Evolutionary conservation across 768 basidiomycete genomes (phyloP), one percentile per base, ranked within the genome.

Genomic region (Termitomyces sp.): DNA sequence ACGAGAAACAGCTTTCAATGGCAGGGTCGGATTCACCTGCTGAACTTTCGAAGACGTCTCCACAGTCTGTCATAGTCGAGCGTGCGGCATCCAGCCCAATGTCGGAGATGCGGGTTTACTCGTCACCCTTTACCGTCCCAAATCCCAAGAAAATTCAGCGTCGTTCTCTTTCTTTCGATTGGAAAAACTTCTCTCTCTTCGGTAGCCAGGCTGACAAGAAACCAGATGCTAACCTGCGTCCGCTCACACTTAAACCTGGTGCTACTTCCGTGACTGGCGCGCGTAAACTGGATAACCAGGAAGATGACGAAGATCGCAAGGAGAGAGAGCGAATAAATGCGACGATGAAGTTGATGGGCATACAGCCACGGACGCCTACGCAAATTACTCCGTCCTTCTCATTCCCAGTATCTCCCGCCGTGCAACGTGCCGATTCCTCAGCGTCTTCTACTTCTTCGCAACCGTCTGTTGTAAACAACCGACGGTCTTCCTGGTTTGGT

Each of bases 331-430:
- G 94, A 16, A 78, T 98, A 56, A 81, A 89, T 63, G 93, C 93
- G 16, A 93, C 93, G 30, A 91, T 98, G 90, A 92, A 93, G 70
- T 76, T 96, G 32, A 93, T 95, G 88, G 96, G 96, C 5, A 92
- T 96, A 61, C 86, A 89, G 70, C 85, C 87, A 33, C 69, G 23
- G 20, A 60, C 76, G n/a, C 67, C 78, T 52, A 74, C 81, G 14
- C 71, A 81, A n/a, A 68, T 77, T 2, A 61, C 71, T 56, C 66
- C 69, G 36, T 60, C 63, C n/a, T 67, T 65, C 55, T 36, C 63
- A 43, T 69, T 70, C 52, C 66, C 72, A 26, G 41, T 69, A n/a
- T 60, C 59, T 41, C 50, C 58, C 23, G 60, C 66, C 14, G 62
- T 75, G 46, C 72, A 67, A 54, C 62, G 69, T 20, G 66, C 71